Evolutionary conservation across 305 asterid genomes (phyloP), one percentile per base, ranked within the genome.

Genomic region (Fraxinus angustifolia): DNA sequence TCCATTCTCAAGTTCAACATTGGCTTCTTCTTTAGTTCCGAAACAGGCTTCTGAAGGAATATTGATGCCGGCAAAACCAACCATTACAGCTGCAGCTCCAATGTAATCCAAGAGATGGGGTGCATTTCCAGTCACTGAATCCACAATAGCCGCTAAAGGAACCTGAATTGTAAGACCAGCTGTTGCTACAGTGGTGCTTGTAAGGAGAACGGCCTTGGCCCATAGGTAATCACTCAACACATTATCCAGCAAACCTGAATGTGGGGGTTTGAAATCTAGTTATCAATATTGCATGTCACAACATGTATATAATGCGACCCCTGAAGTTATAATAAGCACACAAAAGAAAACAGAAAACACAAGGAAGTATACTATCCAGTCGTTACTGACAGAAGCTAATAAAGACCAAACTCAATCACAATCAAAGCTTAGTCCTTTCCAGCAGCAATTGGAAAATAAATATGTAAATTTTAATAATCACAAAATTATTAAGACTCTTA

Each of bases 121-220:
- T 16, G 92, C 85, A 80, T 93, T 91, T 82, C 99, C 98, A 5
- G 76, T 89, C 80, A 92, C 67, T 16, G 91, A 48, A 87, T 95
- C 99, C 80, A 93, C 96, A 38, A 93, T 71, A 34, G 97, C 97
- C 16, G 99, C 98, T 77, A 93, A 84, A 0, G 97, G 99, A 21
- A 93, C 97, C 89, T 95, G 98, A 79, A 95, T 91, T 2, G 98
- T 88, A 28, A 95, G 96, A 62, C 99, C 98, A 5, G 99, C 98
- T 30, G 98, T 91, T 28, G 99, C 98, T 67, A 95, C 99, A 11
- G 99, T 93, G 11, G 97, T 95, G 12, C 94, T 88, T 26, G 99
- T 95, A 62, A 95, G 92, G 76, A 95, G 97, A 75, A 95, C 95
- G 3, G 99, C 98, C 84, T 95, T 95, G 67, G 97, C 99, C 99